phyloP scores from a whole-genome alignment of 1,284 basidiomycete genomes.

The Tilletiopsis washingtonensis region DNA sequence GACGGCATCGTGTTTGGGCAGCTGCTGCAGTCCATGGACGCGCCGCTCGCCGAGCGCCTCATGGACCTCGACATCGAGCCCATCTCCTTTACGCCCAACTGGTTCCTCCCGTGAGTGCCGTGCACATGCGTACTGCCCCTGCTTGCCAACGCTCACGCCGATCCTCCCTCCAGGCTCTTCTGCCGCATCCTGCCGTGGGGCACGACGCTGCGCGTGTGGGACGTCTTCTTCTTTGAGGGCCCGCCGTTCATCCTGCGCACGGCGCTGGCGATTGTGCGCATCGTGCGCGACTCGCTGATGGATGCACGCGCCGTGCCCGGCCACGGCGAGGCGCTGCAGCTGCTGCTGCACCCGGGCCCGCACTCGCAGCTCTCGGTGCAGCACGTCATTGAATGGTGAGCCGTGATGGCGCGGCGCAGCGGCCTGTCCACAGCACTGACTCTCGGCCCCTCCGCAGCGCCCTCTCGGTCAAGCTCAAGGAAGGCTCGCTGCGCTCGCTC shows the following conservation, averaged over 20 bases:
- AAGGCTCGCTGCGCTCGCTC: slow-evolving; percentile 70
- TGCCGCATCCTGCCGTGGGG: slow-evolving; percentile 68
- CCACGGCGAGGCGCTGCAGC: slow-evolving; percentile 55
- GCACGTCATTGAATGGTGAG: too few relatives aligned
- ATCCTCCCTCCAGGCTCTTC: too few relatives aligned
- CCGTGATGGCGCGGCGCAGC: too few relatives aligned
- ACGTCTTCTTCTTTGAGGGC: slow-evolving; percentile 68
- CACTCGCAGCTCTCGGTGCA: too few relatives aligned
- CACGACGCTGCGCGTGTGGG: slow-evolving; percentile 72
- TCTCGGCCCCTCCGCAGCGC: slow-evolving; percentile 59
- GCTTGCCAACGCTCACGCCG: too few relatives aligned
- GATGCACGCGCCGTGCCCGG: slow-evolving; percentile 51
- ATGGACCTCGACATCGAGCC: slow-evolving; percentile 31
- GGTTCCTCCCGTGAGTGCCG: slow-evolving; percentile 47
- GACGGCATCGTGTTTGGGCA: slow-evolving; percentile 70
- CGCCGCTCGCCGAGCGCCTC: slow-evolving; percentile 46
- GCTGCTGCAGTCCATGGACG: slow-evolving; percentile 63
- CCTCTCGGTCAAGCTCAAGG: slow-evolving; percentile 65
- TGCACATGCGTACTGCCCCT: too few relatives aligned
- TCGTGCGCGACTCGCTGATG: slow-evolving; percentile 55
- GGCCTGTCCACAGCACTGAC: slow-evolving; percentile 47
- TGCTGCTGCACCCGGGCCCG: slow-evolving; percentile 56
- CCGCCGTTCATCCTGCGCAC: slow-evolving; percentile 71
- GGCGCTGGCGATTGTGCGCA: slow-evolving; percentile 64
- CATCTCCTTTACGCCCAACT: slow-evolving; percentile 40